Conservation (phyloP, 768 basidiomycete species). For the Rhizopogon vinicolor region DNA sequence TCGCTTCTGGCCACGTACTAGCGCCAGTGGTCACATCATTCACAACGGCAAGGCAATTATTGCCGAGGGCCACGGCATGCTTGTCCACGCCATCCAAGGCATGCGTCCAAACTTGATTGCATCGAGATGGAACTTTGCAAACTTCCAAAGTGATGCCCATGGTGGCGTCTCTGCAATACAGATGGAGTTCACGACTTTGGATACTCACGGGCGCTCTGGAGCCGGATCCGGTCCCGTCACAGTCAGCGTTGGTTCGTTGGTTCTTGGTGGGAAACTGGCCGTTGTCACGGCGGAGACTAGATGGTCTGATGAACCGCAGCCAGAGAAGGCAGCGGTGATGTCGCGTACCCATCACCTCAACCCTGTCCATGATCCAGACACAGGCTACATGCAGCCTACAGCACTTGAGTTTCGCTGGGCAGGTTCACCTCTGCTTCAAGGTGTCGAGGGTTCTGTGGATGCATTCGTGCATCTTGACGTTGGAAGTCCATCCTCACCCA, state of each 20-base stretch:
- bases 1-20: conserved; percentile 81
- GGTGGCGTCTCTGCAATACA: conserved; percentile 81
- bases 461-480: conserved; percentile 56
- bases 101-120: conserved; percentile 96
- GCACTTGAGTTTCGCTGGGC: conserved; percentile 76
- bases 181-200: conserved; percentile 93
- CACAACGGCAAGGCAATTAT: conserved; percentile 55
- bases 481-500: conserved; percentile 51
- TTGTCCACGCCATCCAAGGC: conserved; percentile 95
- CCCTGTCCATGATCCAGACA: conserved; percentile 64
- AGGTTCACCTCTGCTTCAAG: conserved; percentile 55
- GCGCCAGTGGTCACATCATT: conserved; percentile 63
- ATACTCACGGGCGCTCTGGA: conserved; percentile 74
- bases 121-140: conserved; percentile 89
- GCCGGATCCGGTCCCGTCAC: conserved; percentile 77
- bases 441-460: conserved; percentile 47
- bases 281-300: conserved; percentile 77
- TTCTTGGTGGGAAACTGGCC: conserved; percentile 73
- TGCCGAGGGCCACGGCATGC: conserved; percentile 70
- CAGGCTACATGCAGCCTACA: conserved; percentile 72
- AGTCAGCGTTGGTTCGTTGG: conserved; percentile 83
- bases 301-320: conserved; percentile 57
- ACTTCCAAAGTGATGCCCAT: conserved; percentile 76
- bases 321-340: conserved; percentile 42
- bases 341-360: conserved; percentile 67